Percentiles rank a stretch among this genome's conserved stretches.
Evolutionary conservation across 2,329 filamentous ascomycete genomes (phyloP).

Genomic region (Fusarium brachygibbosum): DNA sequence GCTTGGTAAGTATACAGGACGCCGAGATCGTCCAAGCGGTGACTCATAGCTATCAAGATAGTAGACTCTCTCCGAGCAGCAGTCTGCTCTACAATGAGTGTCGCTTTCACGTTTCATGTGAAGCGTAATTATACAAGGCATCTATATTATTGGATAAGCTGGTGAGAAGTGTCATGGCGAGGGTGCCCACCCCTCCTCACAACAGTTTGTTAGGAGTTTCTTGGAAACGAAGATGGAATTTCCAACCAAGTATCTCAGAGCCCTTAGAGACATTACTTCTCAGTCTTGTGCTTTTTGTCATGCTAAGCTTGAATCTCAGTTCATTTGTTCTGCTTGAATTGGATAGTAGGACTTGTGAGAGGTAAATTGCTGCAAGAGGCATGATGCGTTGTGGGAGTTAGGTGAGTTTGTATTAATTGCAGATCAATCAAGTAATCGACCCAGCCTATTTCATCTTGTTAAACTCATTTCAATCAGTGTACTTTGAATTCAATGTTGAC

Average conservation of each 20-base stretch:
- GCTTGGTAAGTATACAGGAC: background rate
- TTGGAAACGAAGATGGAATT: background rate
- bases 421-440: background rate
- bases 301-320: background rate
- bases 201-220: background rate
- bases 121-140: background rate
- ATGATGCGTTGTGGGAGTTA: background rate
- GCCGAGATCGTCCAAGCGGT: conserved; percentile 11
- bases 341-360: background rate
- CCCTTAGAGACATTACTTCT: background rate
- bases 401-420: background rate
- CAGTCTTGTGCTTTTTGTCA: background rate
- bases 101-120: background rate
- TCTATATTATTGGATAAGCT: background rate
- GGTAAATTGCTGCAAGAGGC: background rate
- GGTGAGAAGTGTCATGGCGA: background rate
- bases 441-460: no score
- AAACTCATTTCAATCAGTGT: no score
- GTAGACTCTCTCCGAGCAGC: background rate
- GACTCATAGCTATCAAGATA: conserved; percentile 11
- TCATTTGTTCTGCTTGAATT: background rate
- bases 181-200: background rate
- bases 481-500: no score
- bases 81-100: background rate
- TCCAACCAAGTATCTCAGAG: no score